Conservation (phyloP, 1,284 basidiomycete species). For the Clitocybe nebularis region DNA sequence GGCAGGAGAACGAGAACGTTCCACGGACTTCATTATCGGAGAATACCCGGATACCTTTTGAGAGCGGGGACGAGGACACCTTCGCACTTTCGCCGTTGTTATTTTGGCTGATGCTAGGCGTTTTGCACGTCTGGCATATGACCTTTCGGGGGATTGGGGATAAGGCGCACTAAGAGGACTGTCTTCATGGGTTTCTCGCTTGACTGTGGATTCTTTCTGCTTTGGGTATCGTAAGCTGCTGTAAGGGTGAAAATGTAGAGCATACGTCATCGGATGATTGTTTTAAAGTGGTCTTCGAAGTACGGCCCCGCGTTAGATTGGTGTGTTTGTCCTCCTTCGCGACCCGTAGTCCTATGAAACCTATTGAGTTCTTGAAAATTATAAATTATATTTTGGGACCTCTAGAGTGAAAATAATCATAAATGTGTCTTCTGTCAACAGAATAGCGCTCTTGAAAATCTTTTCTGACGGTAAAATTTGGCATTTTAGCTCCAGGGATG, state of each 20-base stretch:
- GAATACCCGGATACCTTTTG: conserved; percentile 1
- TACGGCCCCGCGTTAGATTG: conserved; percentile 36
- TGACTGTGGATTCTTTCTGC: neutral
- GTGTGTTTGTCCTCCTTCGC: conserved; percentile 62
- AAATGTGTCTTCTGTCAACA: conserved; percentile 69
- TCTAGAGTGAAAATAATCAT: conserved; percentile 70
- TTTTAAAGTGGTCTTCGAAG: too few relatives aligned
- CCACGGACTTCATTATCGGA: neutral
- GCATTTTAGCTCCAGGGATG: conserved; percentile 67
- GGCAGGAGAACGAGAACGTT: conserved; percentile 1
- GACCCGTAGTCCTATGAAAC: conserved; percentile 55
- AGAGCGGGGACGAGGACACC: neutral
- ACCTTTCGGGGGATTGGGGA: neutral
- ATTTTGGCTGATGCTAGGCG: conserved; percentile 15
- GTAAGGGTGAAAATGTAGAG: neutral
- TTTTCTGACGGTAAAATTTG: conserved; percentile 62
- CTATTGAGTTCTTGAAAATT: too few relatives aligned
- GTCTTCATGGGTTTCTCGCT: neutral
- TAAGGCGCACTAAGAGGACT: too few relatives aligned
- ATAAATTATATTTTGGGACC: conserved; percentile 31
- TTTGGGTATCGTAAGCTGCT: neutral
- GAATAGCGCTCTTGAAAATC: conserved; percentile 62
- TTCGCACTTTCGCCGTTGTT: conserved; percentile 6
- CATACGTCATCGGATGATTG: conserved; percentile 1
- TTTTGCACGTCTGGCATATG: neutral